Base-by-base conservation (phyloP, 257 asterid species). In the Solanum chaucha region DNA sequence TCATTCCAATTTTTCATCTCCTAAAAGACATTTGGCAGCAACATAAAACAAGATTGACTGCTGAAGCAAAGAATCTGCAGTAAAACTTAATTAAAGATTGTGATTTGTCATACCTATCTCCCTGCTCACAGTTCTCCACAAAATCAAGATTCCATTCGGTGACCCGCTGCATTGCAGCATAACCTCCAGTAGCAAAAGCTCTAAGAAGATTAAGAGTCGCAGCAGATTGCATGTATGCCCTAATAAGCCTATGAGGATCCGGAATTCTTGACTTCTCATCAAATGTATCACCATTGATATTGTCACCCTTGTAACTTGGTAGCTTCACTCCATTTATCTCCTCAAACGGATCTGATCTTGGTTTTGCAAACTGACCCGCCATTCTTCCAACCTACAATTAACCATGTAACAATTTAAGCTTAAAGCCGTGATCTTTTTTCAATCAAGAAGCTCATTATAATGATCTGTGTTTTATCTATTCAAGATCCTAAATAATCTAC, bases 91-190 rank as follows among this genome's bases (percentile, higher is more conserved):
- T 28, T 46, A 46, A 46, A 46, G 85, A 80, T 80, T 28, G n/a
- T 48, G 20, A 35, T 13, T 44, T 20, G 64, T 86, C 92, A 17
- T 78, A 94, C 98, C 96, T 95, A 89, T 95, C 98, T 67, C 98
- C 98, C 90, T 95, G 98, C 88, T 94, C 98, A n/a, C 98, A 92
- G 87, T 92, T 85, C 91, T 95, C 98, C 26, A 92, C 96, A 83
- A 95, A 95, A 91, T 94, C 98, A 59, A 95, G 98, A 90, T 95
- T 95, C 98, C 98, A 95, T 58, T 94, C 95, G 11, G 95, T 92
- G 70, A 95, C 98, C 85, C 98, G 92, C 95, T 95, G 98, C 97
- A 95, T 90, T 84, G 97, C 98, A 46, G 98, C 98, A 59, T 95
- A 95, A 89, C 98, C 98, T 80, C 98, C 98, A 3, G 98, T 95